Evolutionary conservation across 2,329 filamentous ascomycete genomes (phyloP).

Genomic region (Thelonectria olida): DNA sequence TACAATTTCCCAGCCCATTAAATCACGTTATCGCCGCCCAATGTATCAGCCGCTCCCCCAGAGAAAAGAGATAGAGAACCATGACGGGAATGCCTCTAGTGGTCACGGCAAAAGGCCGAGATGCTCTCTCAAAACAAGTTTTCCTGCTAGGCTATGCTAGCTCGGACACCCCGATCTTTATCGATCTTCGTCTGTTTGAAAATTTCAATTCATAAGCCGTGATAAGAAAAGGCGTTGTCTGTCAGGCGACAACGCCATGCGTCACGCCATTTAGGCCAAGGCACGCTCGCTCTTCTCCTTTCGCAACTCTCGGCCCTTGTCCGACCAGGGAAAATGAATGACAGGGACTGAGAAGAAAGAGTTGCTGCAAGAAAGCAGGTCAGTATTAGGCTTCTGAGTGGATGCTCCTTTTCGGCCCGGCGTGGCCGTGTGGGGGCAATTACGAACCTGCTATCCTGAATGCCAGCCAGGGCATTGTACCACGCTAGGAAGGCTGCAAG

Average conservation of each 20-base stretch:
- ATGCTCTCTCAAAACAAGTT: background rate
- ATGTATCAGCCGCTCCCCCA: conserved; percentile 13
- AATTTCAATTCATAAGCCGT: conserved; percentile 13
- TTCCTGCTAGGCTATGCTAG: conserved; percentile 4
- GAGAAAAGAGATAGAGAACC: conserved; percentile 10
- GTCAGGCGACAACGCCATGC: conserved; percentile 24
- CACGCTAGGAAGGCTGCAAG: conserved; percentile 83
- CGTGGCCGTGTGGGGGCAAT: conserved; percentile 8
- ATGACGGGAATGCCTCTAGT: background rate
- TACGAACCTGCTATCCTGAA: conserved; percentile 74
- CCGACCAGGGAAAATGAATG: conserved; percentile 94
- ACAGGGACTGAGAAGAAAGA: conserved; percentile 93
- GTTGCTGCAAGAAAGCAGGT: conserved; percentile 64
- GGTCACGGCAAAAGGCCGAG: background rate
- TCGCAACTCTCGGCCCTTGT: conserved; percentile 72
- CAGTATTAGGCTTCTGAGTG: conserved; percentile 38
- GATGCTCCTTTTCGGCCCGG: background rate
- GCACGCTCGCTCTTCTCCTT: conserved; percentile 50
- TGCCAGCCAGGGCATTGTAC: conserved; percentile 87
- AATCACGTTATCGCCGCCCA: conserved; percentile 16
- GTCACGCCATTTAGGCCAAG: conserved; percentile 31
- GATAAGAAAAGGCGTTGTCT: conserved; percentile 27
- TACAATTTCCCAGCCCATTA: conserved; percentile 30
- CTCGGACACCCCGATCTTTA: conserved; percentile 12
- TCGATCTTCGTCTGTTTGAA: background rate